Conservation (phyloP, 163 green algal species). For the Scenedesmus sp. region DNA sequence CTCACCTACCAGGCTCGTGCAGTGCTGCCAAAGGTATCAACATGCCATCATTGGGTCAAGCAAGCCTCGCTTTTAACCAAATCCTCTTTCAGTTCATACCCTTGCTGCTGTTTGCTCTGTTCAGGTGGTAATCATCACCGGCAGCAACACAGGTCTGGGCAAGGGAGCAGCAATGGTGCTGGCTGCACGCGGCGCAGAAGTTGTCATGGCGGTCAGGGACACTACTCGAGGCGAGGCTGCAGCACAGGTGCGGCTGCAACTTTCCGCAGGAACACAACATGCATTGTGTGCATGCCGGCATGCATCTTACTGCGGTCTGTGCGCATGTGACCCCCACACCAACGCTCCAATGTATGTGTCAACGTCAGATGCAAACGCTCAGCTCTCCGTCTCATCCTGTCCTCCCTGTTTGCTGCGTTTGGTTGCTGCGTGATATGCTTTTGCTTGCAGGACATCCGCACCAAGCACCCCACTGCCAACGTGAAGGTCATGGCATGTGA, state of each 20-base stretch:
- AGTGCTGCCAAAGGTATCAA: too few species aligned
- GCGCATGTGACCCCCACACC: too few species aligned
- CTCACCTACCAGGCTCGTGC: too few species aligned
- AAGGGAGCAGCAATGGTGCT: constrained; percentile 62
- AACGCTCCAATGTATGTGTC: too few species aligned
- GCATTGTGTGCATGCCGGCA: too few species aligned
- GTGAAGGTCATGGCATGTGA: constrained; percentile 68
- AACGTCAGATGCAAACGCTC: too few species aligned
- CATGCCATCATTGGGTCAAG: too few species aligned
- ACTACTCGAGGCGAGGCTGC: constrained; percentile 52
- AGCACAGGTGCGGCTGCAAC: not conserved
- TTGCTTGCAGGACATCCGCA: constrained; percentile 49
- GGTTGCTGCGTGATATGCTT: too few species aligned
- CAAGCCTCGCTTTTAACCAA: not conserved
- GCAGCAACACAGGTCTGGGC: constrained; percentile 51
- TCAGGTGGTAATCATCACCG: constrained; percentile 46
- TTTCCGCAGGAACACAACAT: not conserved
- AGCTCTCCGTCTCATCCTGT: too few species aligned
- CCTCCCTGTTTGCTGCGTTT: too few species aligned
- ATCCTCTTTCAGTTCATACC: not conserved
- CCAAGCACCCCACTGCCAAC: constrained; percentile 51
- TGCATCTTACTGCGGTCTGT: too few species aligned
- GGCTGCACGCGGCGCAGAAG: constrained; percentile 59
- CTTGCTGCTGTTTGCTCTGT: not conserved
- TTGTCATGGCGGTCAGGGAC: constrained; percentile 63